Conservation (phyloP, 805 yeast species). For the Peterozyma xylosa region DNA sequence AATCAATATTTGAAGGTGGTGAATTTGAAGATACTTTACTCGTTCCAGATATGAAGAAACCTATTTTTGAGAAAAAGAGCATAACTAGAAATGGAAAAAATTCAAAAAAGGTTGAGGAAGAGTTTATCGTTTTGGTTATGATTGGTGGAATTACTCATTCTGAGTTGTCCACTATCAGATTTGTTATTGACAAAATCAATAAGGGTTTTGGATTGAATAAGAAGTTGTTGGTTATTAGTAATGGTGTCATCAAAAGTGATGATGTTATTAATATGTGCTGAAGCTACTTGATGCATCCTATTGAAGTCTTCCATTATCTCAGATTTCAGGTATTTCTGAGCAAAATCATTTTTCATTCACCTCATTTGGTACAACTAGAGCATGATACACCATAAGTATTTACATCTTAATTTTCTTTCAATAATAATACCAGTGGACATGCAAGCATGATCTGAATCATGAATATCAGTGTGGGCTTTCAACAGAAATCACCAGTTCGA, state of each 20-base stretch:
- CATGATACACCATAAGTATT: no score
- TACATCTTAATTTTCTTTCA: no score
- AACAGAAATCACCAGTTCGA: no score
- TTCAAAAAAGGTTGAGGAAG: constrained; percentile 14
- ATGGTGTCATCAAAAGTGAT: constrained; percentile 31
- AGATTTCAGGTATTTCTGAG: no score
- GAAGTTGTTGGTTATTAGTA: constrained; percentile 33
- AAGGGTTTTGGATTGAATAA: constrained; percentile 20
- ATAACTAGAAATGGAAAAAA: constrained; percentile 14
- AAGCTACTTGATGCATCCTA: background rate
- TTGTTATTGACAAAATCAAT: constrained; percentile 39
- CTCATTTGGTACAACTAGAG: no score
- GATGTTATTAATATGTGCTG: constrained; percentile 20
- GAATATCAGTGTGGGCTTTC: no score
- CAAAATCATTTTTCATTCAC: no score
- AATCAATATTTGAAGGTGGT: constrained; percentile 21
- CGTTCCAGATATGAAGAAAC: constrained; percentile 21
- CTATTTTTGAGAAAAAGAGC: constrained; percentile 24
- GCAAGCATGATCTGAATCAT: no score
- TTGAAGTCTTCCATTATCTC: no score
- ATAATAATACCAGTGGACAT: no score
- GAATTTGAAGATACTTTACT: constrained; percentile 17
- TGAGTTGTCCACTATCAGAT: constrained; percentile 68
- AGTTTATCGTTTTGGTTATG: constrained; percentile 40
- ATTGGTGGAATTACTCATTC: constrained; percentile 86